Base-by-base conservation (phyloP, 768 basidiomycete genomes). In the Artomyces pyxidatus region DNA sequence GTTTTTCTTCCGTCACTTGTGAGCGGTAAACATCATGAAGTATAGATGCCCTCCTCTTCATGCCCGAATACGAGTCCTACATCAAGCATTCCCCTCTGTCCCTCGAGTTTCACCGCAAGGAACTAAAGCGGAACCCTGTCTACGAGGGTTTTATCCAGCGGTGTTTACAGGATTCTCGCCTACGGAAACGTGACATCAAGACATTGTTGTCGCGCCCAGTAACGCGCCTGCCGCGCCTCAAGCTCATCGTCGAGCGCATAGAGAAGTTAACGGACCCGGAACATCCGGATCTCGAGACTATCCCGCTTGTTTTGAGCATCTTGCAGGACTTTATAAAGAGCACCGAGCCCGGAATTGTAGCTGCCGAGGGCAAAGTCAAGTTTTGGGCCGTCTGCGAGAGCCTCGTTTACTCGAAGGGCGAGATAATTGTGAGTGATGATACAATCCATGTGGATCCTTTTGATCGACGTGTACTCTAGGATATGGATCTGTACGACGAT, bases 281-380 rank as follows among this genome's bases (percentile, higher is more conserved):
- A n/a, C 88, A 92, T 61, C 83, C 84, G 0, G 92, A 95, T 63
- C 60, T 77, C 38, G 86, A 92, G 51, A 78, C 76, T 3, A 71
- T 94, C 6, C 88, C 89, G 1, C 71, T 89, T 4, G 77, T 88
- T 16, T 59, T 88, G 22, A 73, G 72, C 9, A 76, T 92, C 3
- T 58, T 94, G 47, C 78, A 73, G 26, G 77, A 82, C 40, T 83
- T 81, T 53, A 74, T 95, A 51, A 90, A 87, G 71, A 83, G 83
- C 54, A 88, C 88, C 0, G 84, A 94, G 59, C 90, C 90, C 1
- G 92, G 92, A 4, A 93, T 95, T 51, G 87, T 81, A 51, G 87
- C 83, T n/a, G 88, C 92, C 1, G 91, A 94, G 61, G 76, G 80
- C 53, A 91, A 91, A 62, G 91, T 93, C 55, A 91, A 90, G 60